Evolutionary conservation across 331 rosid species (phyloP).

Genomic region (Pyracantha coccinea): DNA sequence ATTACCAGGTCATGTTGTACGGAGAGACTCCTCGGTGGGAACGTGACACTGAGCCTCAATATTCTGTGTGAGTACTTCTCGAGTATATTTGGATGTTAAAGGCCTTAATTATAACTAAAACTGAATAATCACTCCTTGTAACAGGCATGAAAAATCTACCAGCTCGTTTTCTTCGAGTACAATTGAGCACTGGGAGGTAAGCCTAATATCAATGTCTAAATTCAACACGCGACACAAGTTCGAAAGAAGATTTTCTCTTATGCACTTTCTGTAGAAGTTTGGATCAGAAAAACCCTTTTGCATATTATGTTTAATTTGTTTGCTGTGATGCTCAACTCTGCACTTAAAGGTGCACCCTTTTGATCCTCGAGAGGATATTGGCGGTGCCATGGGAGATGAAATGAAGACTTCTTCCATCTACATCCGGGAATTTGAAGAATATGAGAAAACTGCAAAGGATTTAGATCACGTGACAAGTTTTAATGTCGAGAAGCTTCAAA

Average conservation of each 20-base stretch:
- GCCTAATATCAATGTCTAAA: slow-evolving; percentile 10
- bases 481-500: slow-evolving; percentile 10
- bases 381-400: neutral
- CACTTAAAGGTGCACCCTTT: slow-evolving; percentile 51
- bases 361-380: slow-evolving; percentile 11
- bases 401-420: slow-evolving; percentile 4
- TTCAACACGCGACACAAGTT: neutral
- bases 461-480: slow-evolving; percentile 12
- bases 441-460: slow-evolving; percentile 9
- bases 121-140: neutral
- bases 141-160: slow-evolving; percentile 9
- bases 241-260: neutral
- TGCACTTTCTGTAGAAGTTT: no score
- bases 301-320: neutral
- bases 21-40: slow-evolving; percentile 51
- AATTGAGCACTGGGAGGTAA: slow-evolving; percentile 29
- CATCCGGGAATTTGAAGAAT: slow-evolving; percentile 23
- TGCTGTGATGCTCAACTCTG: slow-evolving; percentile 25
- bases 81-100: neutral
- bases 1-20: slow-evolving; percentile 67
- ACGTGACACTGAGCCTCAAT: slow-evolving; percentile 18
- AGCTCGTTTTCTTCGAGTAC: neutral
- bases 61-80: slow-evolving; percentile 34
- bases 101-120: neutral
- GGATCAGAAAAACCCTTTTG: no score